Percentiles rank a stretch among this genome's conserved stretches.
These are phyloP conservation scores for Suhomyces vadensis DNA, from an alignment of 805 yeast species.

Conservation along the genomic window DNA sequence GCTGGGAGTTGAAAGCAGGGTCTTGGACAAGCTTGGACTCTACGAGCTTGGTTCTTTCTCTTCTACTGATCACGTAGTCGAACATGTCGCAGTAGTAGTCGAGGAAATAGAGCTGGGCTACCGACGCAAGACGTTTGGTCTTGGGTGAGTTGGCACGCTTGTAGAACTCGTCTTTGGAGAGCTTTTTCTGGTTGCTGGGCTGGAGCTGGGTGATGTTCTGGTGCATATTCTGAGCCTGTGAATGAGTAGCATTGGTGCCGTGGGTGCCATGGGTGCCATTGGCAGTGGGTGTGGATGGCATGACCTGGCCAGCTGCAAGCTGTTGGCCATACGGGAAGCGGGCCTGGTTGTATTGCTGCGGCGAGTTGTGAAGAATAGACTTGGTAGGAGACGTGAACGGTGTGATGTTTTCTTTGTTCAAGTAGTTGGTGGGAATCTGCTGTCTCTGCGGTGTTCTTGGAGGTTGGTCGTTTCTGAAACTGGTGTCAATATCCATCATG, in stretches of 20 bases:
- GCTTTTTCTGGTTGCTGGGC: slow-evolving; percentile 20
- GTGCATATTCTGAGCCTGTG: slow-evolving; percentile 19
- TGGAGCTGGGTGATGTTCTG: slow-evolving; percentile 36
- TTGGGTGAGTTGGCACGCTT: slow-evolving; percentile 66
- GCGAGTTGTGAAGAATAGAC: slow-evolving; percentile 36
- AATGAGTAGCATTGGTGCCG: too few species aligned
- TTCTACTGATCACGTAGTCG: slow-evolving; percentile 85
- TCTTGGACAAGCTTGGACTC: slow-evolving; percentile 55
- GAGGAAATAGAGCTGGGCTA: slow-evolving; percentile 88
- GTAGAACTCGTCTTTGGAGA: slow-evolving; percentile 48
- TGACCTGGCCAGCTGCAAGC: slow-evolving; percentile 10
- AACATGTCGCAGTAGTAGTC: slow-evolving; percentile 96
- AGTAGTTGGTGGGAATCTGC: neutral
- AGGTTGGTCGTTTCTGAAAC: slow-evolving; percentile 18
- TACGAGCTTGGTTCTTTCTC: slow-evolving; percentile 77
- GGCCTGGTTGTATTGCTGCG: slow-evolving; percentile 13
- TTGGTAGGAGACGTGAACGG: slow-evolving; percentile 37
- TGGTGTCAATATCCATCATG: slow-evolving; percentile 43
- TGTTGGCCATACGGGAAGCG: slow-evolving; percentile 12
- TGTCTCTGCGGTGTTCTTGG: slow-evolving; percentile 17
- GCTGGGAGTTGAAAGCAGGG: slow-evolving; percentile 40
- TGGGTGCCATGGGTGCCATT: slow-evolving; percentile 2
- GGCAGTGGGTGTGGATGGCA: slow-evolving; percentile 4
- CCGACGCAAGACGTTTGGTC: slow-evolving; percentile 83
- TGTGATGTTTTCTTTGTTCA: slow-evolving; percentile 40